These are phyloP conservation scores for Rhodofomes roseus DNA, from an alignment of 1,284 basidiomycete genomes.

Conservation along the genomic window DNA sequence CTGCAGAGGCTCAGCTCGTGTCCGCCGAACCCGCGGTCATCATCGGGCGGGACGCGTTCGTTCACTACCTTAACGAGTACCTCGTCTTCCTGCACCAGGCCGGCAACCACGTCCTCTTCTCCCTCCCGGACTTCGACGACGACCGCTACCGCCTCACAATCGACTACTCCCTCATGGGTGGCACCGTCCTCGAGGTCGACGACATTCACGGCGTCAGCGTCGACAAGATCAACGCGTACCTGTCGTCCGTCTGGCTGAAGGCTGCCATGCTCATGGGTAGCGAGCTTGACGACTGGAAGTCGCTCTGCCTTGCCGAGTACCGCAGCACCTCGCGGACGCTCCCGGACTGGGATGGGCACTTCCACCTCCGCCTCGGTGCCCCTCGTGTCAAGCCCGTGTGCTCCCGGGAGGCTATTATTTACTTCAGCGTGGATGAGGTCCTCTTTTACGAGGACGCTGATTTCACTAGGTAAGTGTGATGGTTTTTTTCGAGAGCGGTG, in stretches of 20 bases:
- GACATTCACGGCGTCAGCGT: constrained; percentile 25
- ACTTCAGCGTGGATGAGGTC: constrained; percentile 27
- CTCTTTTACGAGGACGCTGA: constrained; percentile 22
- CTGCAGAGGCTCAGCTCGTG: constrained; percentile 11
- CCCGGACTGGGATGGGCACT: constrained; percentile 16
- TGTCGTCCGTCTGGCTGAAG: constrained; percentile 29
- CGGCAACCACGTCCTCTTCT: constrained; percentile 29
- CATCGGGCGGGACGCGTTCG: constrained; percentile 12
- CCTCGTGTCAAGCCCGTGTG: constrained; percentile 29
- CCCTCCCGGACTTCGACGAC: constrained; percentile 29
- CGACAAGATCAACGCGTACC: constrained; percentile 29
- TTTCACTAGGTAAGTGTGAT: constrained; percentile 20
- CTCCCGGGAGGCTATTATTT: constrained; percentile 29
- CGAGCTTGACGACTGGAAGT: constrained; percentile 10
- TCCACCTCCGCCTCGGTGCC: constrained; percentile 26
- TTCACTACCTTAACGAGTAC: constrained; percentile 21
- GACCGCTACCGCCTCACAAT: constrained; percentile 16
- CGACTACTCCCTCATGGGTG: constrained; percentile 22
- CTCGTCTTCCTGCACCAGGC: constrained; percentile 21
- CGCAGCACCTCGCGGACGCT: constrained; percentile 17
- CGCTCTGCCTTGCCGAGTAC: constrained; percentile 25
- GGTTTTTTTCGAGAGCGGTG: no score
- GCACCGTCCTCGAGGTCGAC: constrained; percentile 11
- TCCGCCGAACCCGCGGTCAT: constrained; percentile 9
- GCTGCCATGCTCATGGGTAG: constrained; percentile 24